Evolutionary conservation across 768 basidiomycete genomes (phyloP), one percentile per base, ranked within the genome.

Genomic region (Multifurca ochricompacta): DNA sequence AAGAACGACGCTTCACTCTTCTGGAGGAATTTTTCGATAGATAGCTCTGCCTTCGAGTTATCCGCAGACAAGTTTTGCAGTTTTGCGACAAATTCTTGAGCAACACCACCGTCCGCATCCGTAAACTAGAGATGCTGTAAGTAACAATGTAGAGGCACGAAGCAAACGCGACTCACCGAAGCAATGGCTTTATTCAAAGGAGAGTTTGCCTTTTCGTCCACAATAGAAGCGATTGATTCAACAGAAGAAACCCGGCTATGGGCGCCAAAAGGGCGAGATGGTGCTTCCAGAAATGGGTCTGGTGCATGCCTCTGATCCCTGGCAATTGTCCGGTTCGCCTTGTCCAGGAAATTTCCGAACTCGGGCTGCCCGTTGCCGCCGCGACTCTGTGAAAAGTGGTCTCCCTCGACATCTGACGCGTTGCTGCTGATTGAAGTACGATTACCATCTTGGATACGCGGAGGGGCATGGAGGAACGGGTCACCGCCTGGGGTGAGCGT

Each of bases 1-100:
- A 95, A 95, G 81, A 92, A 96, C 0, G 82, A 82, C 65, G 93
- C 91, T 70, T 96, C 93, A 60, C 87, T 91, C 74, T 94, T 95
- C 59, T 82, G 74, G 60, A 96, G 71, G 76, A 75, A 96, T 67
- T 87, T 87, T 67, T 95, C 93, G 61, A 96, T 96, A 30, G 91
- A 95, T 23, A 96, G 68, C 61, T 95, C 92, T 49, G 82, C 79
- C 71, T 91, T 89, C 5, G 93, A 93, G 67, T 95, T 96, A 52
- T 91, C 87, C 0, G 91, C 75, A 40, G 79, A 83, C 54, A 95
- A 77, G 53, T 66, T 65, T 65, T 91, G 86, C 36, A 96, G 70
- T 67, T 87, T 91, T 63, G 87, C 82, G 8, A 92, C 88, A 69
- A 95, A 96, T 52, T 89, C 84, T 32, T 85, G 79, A 9, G 91